Conservation (phyloP, 78 protist species). For the Protostelium mycophagum region DNA sequence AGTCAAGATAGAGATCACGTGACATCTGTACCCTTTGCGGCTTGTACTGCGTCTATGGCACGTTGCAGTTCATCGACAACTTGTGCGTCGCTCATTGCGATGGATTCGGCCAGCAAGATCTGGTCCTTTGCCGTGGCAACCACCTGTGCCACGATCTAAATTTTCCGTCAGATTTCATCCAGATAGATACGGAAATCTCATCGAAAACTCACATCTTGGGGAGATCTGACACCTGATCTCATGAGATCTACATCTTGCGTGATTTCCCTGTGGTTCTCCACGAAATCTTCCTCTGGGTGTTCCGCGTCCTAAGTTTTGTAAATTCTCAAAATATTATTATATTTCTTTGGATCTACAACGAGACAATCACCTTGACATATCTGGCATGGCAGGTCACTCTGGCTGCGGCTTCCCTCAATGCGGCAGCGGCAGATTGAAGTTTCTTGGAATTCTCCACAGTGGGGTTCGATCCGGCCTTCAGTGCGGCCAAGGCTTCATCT, state of each 20-base stretch:
- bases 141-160: background rate
- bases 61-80: background rate
- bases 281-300: background rate
- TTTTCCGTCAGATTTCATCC: background rate
- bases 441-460: background rate
- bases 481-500: too few species aligned
- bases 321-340: too few species aligned
- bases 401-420: background rate
- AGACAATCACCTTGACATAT: background rate
- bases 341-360: background rate
- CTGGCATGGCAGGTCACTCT: background rate
- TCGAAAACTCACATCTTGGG: too few species aligned
- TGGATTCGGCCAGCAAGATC: background rate
- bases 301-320: background rate
- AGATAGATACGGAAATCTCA: too few species aligned
- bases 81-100: background rate
- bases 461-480: too few species aligned
- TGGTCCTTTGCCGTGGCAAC: background rate
- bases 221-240: background rate
- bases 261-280: background rate
- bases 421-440: background rate
- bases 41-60: background rate
- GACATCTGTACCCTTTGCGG: too few species aligned
- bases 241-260: background rate
- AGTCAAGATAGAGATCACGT: too few species aligned